These are phyloP conservation scores for Pichia gijzeniarum DNA, from an alignment of 805 yeast genomes.

Conservation along the genomic window DNA sequence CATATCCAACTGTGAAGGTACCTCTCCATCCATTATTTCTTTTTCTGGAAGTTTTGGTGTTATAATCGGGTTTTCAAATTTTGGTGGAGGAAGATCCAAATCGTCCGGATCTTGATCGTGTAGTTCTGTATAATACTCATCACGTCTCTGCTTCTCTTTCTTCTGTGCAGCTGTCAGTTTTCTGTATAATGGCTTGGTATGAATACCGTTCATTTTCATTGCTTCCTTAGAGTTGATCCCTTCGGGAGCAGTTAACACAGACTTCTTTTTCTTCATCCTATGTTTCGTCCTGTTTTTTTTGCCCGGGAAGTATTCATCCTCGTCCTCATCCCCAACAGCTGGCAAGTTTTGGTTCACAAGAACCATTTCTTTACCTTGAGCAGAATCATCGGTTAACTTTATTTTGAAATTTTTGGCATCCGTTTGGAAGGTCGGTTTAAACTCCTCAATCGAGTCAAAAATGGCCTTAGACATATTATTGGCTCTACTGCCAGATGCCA, in stretches of 20 bases:
- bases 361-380: background rate
- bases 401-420: background rate
- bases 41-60: background rate
- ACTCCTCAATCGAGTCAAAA: background rate
- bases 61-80: conserved; percentile 1
- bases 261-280: conserved; percentile 10
- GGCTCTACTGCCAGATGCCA: background rate
- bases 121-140: conserved; percentile 2
- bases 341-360: background rate
- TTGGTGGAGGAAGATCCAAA: conserved; percentile 1
- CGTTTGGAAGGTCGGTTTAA: background rate
- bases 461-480: background rate
- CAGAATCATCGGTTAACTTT: conserved; percentile 2
- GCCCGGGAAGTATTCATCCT: conserved; percentile 9
- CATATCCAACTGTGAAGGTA: conserved; percentile 4
- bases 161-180: conserved; percentile 6
- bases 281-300: conserved; percentile 6
- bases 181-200: conserved; percentile 2
- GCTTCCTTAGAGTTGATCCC: conserved; percentile 6
- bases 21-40: background rate
- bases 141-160: background rate
- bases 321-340: background rate
- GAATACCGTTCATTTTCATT: conserved; percentile 7
- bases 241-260: conserved; percentile 8
- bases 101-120: conserved; percentile 8